Base-by-base conservation (phyloP, 2,329 filamentous ascomycete species). In the Arachnomyces sp. region DNA sequence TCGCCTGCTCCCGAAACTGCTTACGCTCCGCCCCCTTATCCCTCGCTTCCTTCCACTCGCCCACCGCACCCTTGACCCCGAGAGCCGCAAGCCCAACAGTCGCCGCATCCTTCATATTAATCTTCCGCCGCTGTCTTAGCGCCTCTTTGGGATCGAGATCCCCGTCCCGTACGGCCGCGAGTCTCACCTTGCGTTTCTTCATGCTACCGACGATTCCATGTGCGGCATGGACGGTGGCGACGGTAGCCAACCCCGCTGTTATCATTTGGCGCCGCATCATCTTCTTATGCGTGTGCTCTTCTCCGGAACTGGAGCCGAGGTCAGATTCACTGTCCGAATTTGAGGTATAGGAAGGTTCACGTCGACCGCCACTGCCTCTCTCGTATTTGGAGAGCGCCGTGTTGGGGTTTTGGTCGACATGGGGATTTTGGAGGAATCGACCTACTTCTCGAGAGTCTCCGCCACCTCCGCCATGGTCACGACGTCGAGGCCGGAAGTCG, bases 141-240 rank as follows among this genome's bases (percentile, higher is more conserved):
- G 79, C 78, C 57, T 82, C 74, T 51, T 82, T 74, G 2, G 70
- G 65, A 3, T 72, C 68, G 62, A 84, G 82, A 51, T 80, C 73
- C 34, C 79, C 80, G 47, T 82, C 74, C 21, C 68, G 64, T n/a
- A 84, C 69, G 39, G 76, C 65, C 51, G 74, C 71, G 54, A 71
- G 69, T 36, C 79, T 69, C 49, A 77, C 72, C 47, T 82, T 73
- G 42, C 78, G 74, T 44, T 78, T 78, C 50, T 80, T 75, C 65
- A 82, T 73, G 52, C 73, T 76, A 47, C 73, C 69, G 60, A 81
- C 79, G 40, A 84, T 68, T 45, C 71, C 74, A 56, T 84, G 78
- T 11, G 77, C 80, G 16, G 80, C 80, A 61, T 84, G 79, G 46
- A 84, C 81, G 18, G 80, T 83, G 29, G 80, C 80, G 44, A 84